Base-by-base conservation (phyloP, 805 yeast species). In the Zygosaccharomyces bailii region DNA sequence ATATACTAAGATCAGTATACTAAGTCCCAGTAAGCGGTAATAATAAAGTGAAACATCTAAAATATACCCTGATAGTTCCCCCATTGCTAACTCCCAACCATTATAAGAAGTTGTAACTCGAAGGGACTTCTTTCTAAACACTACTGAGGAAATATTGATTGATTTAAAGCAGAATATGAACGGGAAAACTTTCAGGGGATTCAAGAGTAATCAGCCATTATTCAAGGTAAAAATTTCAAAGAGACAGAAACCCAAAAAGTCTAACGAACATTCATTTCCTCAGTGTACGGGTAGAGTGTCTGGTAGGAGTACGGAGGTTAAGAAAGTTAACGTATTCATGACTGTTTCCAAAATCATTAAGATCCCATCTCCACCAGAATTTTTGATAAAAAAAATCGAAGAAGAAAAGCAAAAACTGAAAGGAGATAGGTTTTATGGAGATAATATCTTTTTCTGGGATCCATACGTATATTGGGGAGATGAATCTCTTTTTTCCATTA, bases 321-420 rank as follows among this genome's bases (percentile, higher is more conserved):
- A 20, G 20, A 18, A 34, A 14, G 16, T 34, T 13, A 34, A 34
- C 16, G 38, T 34, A 9, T 34, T 34, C 24, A 34, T 34, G 38
- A 18, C 38, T 4, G 29, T 16, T 17, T 34, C 38, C 8, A 20
- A 20, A 14, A 13, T 34, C 3, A 37, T 43, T 6, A 49, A 49
- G 36, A 49, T 51, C 21, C 55, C 55, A 4, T 37, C 41, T 16
- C 55, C 55, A 14, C 51, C 55, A 6, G 14, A 27, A 18, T 13
- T 20, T 24, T 19, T 51, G 19, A 39, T 51, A 9, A 30, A 31
- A 18, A 31, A 34, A 17, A 51, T 51, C 9, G 49, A 49, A 13
- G 42, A 41, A n/a, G 53, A 47, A 35, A 39, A 38, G 16, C 25
- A 16, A 11, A 50, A 39, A 20, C 4, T 37, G n/a, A 29, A 25